phyloP scores from a whole-genome alignment of 352 stramenopile species.

The Phytophthora pseudosyringae region DNA sequence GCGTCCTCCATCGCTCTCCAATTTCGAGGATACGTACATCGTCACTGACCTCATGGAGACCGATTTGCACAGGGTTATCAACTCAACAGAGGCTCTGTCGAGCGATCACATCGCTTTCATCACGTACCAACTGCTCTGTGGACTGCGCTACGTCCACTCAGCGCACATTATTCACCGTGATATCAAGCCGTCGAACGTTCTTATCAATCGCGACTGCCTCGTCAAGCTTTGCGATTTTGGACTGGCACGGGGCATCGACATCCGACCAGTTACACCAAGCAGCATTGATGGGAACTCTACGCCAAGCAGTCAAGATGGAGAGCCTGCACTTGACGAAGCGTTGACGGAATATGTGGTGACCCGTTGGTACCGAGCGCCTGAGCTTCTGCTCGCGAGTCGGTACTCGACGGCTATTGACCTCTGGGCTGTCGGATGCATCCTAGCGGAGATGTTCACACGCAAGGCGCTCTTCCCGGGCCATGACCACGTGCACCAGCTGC shows the following conservation, averaged over 20 bases:
- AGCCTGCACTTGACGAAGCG: conserved; percentile 50
- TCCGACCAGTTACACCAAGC: conserved; percentile 31
- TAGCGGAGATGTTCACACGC: conserved; percentile 96
- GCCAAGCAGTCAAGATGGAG: conserved; percentile 44
- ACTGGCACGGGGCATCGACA: conserved; percentile 78
- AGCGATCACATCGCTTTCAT: conserved; percentile 85
- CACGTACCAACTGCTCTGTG: conserved; percentile 85
- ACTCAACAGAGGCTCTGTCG: conserved; percentile 70
- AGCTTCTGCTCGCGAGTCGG: conserved; percentile 94
- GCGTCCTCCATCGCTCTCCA: conserved; percentile 66
- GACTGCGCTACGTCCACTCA: conserved; percentile 86
- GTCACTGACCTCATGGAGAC: conserved; percentile 88
- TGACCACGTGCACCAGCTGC: conserved; percentile 91
- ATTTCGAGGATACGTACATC: conserved; percentile 89
- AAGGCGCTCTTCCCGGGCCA: conserved; percentile 84
- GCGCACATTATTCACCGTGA: conserved; percentile 90
- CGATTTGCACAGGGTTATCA: conserved; percentile 83
- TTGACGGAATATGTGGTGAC: conserved; percentile 94
- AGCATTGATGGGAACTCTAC: conserved; percentile 37
- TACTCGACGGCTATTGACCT: conserved; percentile 96
- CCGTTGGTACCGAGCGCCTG: conserved; percentile 93
- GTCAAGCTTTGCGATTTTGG: conserved; percentile 93
- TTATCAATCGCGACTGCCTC: conserved; percentile 93
- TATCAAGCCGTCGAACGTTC: conserved; percentile 97
- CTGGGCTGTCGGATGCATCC: conserved; percentile 98